Conservation (phyloP, 257 asterid species). For the Orobanche coerulescens region DNA sequence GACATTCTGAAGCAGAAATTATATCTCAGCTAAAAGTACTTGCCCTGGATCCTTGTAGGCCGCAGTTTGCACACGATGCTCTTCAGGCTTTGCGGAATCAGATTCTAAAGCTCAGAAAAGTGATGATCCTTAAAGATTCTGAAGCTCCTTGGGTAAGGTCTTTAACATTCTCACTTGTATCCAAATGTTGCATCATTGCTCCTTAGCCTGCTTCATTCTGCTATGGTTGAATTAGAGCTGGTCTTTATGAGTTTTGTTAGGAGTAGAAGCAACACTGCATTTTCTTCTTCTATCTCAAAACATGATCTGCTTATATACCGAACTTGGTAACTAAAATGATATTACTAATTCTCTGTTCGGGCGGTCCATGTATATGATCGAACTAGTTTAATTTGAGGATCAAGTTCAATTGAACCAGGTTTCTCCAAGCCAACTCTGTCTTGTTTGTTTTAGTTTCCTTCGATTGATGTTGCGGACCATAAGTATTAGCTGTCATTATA, state of each 20-base stretch:
- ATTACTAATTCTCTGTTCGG: neutral
- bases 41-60: slow-evolving; percentile 54
- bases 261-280: neutral
- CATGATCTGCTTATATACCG: neutral
- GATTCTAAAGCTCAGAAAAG: slow-evolving; percentile 43
- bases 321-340: neutral
- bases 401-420: neutral
- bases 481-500: neutral
- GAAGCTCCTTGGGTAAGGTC: slow-evolving; percentile 55
- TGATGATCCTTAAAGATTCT: slow-evolving; percentile 38
- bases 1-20: slow-evolving; percentile 47
- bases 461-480: neutral
- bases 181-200: slow-evolving; percentile 13
- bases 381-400: neutral
- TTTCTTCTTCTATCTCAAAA: neutral
- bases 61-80: slow-evolving; percentile 27
- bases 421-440: neutral
- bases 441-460: neutral
- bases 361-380: neutral
- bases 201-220: slow-evolving; percentile 8
- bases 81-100: slow-evolving; percentile 46
- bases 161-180: slow-evolving; percentile 18
- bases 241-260: slow-evolving; percentile 9
- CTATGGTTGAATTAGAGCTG: neutral
- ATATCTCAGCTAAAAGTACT: slow-evolving; percentile 45